Evolutionary conservation across 257 asterid genomes (phyloP).

Genomic region (Capsicum pubescens): DNA sequence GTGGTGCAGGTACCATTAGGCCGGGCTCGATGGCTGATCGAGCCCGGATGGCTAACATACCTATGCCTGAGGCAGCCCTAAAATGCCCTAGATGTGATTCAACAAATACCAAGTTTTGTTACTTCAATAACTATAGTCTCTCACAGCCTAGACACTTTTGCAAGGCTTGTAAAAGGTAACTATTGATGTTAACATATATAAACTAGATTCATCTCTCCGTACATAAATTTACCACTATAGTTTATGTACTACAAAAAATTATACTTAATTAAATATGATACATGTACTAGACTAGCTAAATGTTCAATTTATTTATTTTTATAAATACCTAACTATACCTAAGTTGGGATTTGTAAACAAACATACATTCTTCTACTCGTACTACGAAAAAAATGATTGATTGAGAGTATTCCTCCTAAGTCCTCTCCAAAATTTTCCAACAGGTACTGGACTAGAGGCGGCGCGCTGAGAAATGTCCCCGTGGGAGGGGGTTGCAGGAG

Average conservation of each 20-base stretch:
- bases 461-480: constrained; percentile 85
- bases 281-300: not conserved
- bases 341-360: not conserved
- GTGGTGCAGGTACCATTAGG: constrained; percentile 60
- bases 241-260: not conserved
- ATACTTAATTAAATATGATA: not conserved
- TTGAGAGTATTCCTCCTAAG: not conserved
- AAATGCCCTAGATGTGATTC: constrained; percentile 97
- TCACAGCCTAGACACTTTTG: constrained; percentile 95
- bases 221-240: not conserved
- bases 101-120: constrained; percentile 85
- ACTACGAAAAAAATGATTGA: not conserved
- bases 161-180: constrained; percentile 87
- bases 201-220: not conserved
- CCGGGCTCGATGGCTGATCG: constrained; percentile 91
- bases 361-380: not conserved
- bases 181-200: not conserved
- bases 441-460: constrained; percentile 93
- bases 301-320: not conserved
- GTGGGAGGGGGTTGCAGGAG: constrained; percentile 92
- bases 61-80: constrained; percentile 73
- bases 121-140: constrained; percentile 92
- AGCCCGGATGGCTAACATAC: constrained; percentile 88
- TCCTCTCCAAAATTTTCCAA: not conserved
- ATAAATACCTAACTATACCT: too few species aligned